Percentiles rank a stretch among this genome's conserved stretches.
These are phyloP conservation scores for Dendrocalamus sinicus DNA, from an alignment of 176 grass and related monocot genomes.

Conservation along the genomic window DNA sequence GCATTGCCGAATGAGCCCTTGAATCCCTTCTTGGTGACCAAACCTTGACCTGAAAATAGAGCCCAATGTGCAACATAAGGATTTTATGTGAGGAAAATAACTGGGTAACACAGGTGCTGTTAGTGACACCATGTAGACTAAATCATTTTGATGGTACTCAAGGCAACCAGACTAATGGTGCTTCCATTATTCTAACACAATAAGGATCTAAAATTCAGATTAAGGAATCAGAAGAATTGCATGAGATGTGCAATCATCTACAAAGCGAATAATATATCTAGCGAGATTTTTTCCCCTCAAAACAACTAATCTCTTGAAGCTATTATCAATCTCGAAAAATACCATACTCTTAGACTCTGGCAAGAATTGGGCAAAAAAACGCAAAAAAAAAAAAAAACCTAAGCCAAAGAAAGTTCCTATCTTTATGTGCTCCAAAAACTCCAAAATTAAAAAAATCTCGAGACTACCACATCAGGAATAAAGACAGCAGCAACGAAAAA, in stretches of 20 bases:
- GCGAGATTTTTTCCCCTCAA: too few species aligned
- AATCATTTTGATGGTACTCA: not conserved
- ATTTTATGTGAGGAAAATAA: slow-evolving; percentile 12
- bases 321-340: not conserved
- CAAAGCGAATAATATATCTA: not conserved
- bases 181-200: not conserved
- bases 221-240: not conserved
- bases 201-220: not conserved
- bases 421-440: not conserved
- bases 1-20: slow-evolving; percentile 81
- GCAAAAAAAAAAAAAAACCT: not conserved
- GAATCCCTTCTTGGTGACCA: slow-evolving; percentile 85
- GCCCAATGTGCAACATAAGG: not conserved
- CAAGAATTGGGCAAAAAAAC: not conserved
- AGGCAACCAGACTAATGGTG: not conserved
- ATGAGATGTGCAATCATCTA: not conserved
- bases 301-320: not conserved
- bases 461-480: not conserved
- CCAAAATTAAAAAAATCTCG: not conserved
- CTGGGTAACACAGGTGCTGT: not conserved
- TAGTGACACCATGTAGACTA: not conserved
- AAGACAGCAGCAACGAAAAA: not conserved
- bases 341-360: not conserved
- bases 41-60: slow-evolving; percentile 74
- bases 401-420: not conserved